Base-by-base conservation (phyloP, 2,329 filamentous ascomycete species). In the Colletotrichum agaves region DNA sequence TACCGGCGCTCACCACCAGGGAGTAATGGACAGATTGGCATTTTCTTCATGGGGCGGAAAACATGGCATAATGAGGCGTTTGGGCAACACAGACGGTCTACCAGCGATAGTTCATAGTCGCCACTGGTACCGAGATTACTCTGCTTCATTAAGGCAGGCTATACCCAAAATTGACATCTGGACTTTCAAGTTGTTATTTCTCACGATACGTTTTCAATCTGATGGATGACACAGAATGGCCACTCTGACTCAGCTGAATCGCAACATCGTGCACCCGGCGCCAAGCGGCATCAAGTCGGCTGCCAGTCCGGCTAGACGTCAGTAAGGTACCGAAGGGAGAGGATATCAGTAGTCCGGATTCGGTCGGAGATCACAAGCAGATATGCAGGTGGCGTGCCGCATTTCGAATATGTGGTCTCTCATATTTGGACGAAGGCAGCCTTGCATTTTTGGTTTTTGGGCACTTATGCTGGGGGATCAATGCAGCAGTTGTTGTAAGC, bases 141-240 rank as follows among this genome's bases (percentile, higher is more conserved):
- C 35, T 44, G 27, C 27, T 46, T 39, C 33, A 11, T 15, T 23
- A 53, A 33, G 49, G 41, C 49, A 60, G 23, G 33, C 21, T 68
- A 68, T 65, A 68, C 65, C 65, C 65, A 21, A 57, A 61, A 61
- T 61, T 61, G 58, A 61, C 19, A 63, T 47, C 43, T 47, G 41
- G 47, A 55, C 11, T 41, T 47, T 39, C 10, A 53, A 4, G 15
- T 8, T 55, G 11, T 50, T n/a, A 12, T 4, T 17, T 10, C 8
- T 15, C 17, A 33, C 8, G 3, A 8, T 23, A 5, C 35, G 33
- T 5, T 37, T 11, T 15, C 23, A n/a, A 4, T 23, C 11, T 37
- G 17, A 35, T 37, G 17, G 27, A 27, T 13, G 13, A 19, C 19
- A 13, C 15, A 27, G 21, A 31, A 49, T 1, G 46, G 2, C 5